Percentiles rank a stretch among this genome's conserved stretches.
Evolutionary conservation across 1,139 yeast species (phyloP).

Genomic region (Insectozyma bohioensis): DNA sequence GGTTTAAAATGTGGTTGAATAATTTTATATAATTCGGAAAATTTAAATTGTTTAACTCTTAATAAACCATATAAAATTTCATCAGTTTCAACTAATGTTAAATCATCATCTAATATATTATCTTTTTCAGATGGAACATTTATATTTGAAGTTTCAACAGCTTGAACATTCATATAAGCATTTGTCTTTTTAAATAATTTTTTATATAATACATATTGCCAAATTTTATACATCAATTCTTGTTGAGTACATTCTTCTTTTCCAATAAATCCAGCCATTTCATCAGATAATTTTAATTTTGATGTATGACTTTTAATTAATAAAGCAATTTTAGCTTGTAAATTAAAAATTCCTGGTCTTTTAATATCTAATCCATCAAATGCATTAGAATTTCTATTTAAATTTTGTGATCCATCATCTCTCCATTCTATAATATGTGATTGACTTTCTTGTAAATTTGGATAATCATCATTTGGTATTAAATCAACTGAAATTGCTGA

Average conservation of each 20-base stretch:
- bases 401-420: constrained; percentile 21
- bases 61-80: constrained; percentile 60
- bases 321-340: constrained; percentile 70
- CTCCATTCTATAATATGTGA: constrained; percentile 47
- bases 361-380: constrained; percentile 91
- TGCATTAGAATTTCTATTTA: constrained; percentile 26
- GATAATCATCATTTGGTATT: constrained; percentile 43
- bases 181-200: constrained; percentile 53
- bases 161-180: constrained; percentile 35
- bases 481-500: constrained; percentile 85
- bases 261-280: constrained; percentile 70
- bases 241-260: constrained; percentile 79
- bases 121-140: constrained; percentile 19
- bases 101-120: constrained; percentile 27
- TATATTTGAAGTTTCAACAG: constrained; percentile 23
- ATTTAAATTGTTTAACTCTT: constrained; percentile 52
- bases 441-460: constrained; percentile 31
- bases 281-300: constrained; percentile 60
- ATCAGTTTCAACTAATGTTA: constrained; percentile 63
- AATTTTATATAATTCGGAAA: constrained; percentile 74
- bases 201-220: constrained; percentile 85
- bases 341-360: constrained; percentile 69
- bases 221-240: constrained; percentile 77
- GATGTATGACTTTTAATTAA: constrained; percentile 74
- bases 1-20: constrained; percentile 64